phyloP scores from a whole-genome alignment of 192 early-diverging fungal species.

The Coemansia sp. region DNA sequence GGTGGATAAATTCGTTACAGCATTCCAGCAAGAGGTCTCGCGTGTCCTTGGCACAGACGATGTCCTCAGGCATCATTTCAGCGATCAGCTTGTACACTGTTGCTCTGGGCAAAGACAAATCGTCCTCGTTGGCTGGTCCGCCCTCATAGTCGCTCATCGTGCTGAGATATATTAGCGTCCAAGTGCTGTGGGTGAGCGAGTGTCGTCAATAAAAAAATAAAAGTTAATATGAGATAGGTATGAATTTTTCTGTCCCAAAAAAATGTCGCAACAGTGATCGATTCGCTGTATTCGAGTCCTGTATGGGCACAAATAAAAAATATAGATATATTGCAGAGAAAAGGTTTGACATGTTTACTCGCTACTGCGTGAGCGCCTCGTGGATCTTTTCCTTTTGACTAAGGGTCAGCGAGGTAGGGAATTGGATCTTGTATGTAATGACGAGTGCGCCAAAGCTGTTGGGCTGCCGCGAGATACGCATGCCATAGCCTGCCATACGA shows the following conservation, averaged over 20 bases:
- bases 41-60: conserved; percentile 93
- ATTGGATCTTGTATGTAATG: conserved; percentile 76
- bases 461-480: conserved; percentile 88
- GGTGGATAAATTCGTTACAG: conserved; percentile 94
- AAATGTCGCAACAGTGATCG: not conserved
- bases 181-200: not conserved
- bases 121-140: conserved; percentile 66
- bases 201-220: not conserved
- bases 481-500: conserved; percentile 78
- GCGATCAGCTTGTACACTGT: conserved; percentile 95
- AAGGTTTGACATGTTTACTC: too few relatives aligned
- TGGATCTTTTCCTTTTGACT: conserved; percentile 71
- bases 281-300: not conserved
- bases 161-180: not conserved
- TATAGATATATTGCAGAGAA: not conserved
- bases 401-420: conserved; percentile 70
- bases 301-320: not conserved
- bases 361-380: conserved; percentile 39
- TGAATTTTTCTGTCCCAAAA: not conserved
- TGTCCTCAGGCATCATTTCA: conserved; percentile 92
- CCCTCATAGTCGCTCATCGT: conserved; percentile 67
- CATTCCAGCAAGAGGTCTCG: conserved; percentile 94
- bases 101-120: conserved; percentile 91
- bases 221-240: not conserved
- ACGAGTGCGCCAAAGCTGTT: conserved; percentile 88